phyloP scores from a whole-genome alignment of 345 rosid genomes.

The Schrenkiella parvula region DNA sequence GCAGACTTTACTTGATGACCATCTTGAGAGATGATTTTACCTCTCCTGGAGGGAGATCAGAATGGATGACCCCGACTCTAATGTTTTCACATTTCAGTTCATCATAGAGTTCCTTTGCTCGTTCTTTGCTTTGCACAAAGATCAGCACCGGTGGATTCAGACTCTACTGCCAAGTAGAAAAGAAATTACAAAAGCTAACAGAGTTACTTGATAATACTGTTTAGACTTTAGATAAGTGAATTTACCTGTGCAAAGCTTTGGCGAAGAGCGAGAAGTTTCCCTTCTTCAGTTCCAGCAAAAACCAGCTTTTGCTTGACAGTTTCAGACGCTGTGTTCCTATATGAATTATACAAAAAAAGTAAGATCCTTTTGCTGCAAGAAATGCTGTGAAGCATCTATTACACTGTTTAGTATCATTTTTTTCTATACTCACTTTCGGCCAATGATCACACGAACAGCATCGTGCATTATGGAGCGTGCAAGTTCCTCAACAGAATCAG shows the following conservation, averaged over 20 bases:
- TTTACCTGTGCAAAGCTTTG: constrained; percentile 93
- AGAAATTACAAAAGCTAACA: constrained; percentile 30
- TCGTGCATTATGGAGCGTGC: constrained; percentile 94
- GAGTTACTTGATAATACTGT: neutral
- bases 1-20: neutral
- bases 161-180: constrained; percentile 56
- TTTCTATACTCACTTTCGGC: constrained; percentile 66
- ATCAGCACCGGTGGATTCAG: constrained; percentile 89
- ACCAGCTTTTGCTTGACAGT: constrained; percentile 81
- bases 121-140: constrained; percentile 87
- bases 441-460: constrained; percentile 90
- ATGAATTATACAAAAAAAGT: constrained; percentile 9
- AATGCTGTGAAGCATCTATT: neutral
- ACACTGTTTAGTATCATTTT: neutral
- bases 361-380: constrained; percentile 9
- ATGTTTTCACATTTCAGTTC: constrained; percentile 74
- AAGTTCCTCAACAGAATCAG: constrained; percentile 92
- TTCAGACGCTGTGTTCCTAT: constrained; percentile 85
- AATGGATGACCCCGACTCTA: constrained; percentile 75
- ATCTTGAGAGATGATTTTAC: constrained; percentile 37
- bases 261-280: constrained; percentile 85
- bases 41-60: constrained; percentile 73
- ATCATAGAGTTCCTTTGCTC: constrained; percentile 78
- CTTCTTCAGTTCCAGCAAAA: constrained; percentile 91
- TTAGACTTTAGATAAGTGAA: neutral